Base-by-base conservation (phyloP, 805 yeast genomes). In the Sugiyamaella smithiae region DNA sequence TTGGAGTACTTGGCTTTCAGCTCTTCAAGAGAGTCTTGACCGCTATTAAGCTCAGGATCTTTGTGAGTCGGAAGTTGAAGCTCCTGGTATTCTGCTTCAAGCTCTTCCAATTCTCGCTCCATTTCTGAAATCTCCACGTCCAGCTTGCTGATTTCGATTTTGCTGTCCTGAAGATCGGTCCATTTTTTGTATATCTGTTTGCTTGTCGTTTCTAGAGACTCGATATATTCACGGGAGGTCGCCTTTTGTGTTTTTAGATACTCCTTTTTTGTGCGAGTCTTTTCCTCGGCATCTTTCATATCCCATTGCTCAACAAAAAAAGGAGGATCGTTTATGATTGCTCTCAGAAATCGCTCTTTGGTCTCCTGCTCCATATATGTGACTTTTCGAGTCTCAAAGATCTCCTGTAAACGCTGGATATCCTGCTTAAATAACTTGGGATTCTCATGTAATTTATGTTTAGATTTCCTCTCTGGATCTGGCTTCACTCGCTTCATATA, bases 321-420 rank as follows among this genome's bases (percentile, higher is more conserved):
- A 1, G 60, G 57, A 29, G 66, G 56, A 47, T 64, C 62, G 46
- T 64, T 69, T 9, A 79, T 67, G 7, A 84, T 66, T 23, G 70
- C 67, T 31, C 85, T 66, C 31, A 85, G 66, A 63, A 85, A 84
- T 62, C 78, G 76, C 54, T 83, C 86, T 53, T 85, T 77, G 3
- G 88, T 75, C 53, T 83, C 89, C 57, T 83, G 85, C 61, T 85
- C 91, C 36, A 83, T 62, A 59, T 81, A 85, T 48, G 81, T 75
- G 53, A 82, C 82, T 57, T 82, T 81, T 36, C 84, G 67, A 50
- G 82, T 74, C 14, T 76, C 73, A 50, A 77, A 76, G 22, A 74
- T 45, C 45, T 58, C 59, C 14, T 50, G 41, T 19, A 41, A 48
- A 17, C 45, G 40, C 35, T 43, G 48, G 17, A 57, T 42, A 20